phyloP scores from a whole-genome alignment of 2,329 filamentous ascomycete genomes.

The Fusarium globosum region DNA sequence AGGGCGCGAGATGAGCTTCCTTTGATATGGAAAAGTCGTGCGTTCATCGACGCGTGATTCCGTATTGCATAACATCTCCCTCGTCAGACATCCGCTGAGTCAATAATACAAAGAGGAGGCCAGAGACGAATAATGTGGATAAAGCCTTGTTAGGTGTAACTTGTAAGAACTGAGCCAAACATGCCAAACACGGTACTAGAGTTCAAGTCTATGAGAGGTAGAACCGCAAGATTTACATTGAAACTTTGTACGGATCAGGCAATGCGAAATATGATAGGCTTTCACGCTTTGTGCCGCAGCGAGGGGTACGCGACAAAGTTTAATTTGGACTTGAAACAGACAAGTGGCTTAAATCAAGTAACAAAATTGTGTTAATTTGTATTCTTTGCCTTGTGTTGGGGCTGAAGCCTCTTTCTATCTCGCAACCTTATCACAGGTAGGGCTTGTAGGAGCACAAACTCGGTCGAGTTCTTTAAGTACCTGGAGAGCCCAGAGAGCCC shows the following conservation, averaged over 20 bases:
- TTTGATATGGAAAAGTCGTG: too few relatives aligned
- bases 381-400: neutral
- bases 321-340: neutral
- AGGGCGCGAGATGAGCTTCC: rapidly evolving
- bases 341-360: neutral
- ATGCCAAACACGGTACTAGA: neutral
- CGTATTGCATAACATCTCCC: too few relatives aligned
- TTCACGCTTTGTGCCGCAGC: rapidly evolving
- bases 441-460: neutral
- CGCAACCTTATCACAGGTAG: neutral
- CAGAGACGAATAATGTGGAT: neutral
- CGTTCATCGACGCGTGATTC: too few relatives aligned
- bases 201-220: neutral
- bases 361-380: neutral
- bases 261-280: too few relatives aligned
- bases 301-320: neutral
- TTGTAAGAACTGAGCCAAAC: too few relatives aligned
- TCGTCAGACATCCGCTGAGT: too few relatives aligned
- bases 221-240: neutral
- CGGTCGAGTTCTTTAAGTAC: neutral
- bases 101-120: neutral
- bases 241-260: too few relatives aligned
- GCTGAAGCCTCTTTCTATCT: neutral
- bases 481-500: neutral
- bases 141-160: rapidly evolving